A percentile compares a stretch with the other conserved stretches of the same genome.
Evolutionary conservation across 352 stramenopile species (phyloP).

Genomic region (Pythium plurisporium): DNA sequence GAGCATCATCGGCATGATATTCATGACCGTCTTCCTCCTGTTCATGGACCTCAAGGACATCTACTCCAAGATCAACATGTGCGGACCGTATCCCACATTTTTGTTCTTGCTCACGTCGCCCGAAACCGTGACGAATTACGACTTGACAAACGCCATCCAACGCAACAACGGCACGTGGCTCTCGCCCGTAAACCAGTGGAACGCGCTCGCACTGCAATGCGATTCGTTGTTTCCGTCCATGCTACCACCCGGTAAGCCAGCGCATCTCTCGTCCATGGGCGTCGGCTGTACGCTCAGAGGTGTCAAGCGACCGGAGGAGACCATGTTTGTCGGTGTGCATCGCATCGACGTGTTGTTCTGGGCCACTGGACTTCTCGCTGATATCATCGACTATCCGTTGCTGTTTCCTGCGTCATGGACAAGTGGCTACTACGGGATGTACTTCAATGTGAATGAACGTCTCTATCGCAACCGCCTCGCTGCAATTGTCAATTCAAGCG

Average conservation of each 20-base stretch:
- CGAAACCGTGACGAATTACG: constrained; percentile 19
- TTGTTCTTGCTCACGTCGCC: constrained; percentile 13
- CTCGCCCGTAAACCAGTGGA: constrained; percentile 19
- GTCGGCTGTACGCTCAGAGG: constrained; percentile 13
- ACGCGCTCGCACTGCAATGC: constrained; percentile 20
- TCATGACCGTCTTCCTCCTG: constrained; percentile 18
- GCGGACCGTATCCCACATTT: constrained; percentile 18
- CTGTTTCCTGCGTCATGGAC: background rate
- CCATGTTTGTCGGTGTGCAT: constrained; percentile 18
- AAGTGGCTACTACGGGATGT: background rate
- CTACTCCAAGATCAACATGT: constrained; percentile 25
- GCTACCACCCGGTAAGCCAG: constrained; percentile 12
- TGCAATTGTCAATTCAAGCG: background rate
- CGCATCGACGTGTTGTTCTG: constrained; percentile 19
- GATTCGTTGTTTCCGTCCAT: constrained; percentile 18
- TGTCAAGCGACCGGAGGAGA: constrained; percentile 11
- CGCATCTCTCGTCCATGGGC: constrained; percentile 14
- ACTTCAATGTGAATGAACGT: constrained; percentile 18
- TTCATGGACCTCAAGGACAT: constrained; percentile 27
- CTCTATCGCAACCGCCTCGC: constrained; percentile 7
- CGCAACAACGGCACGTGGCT: constrained; percentile 16
- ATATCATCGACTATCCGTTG: constrained; percentile 14
- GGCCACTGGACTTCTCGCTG: constrained; percentile 16
- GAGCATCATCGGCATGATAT: constrained; percentile 24
- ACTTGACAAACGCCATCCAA: constrained; percentile 12